Conservation (phyloP, 495 filamentous ascomycete species). For the Friedmanniomyces endolithicus region DNA sequence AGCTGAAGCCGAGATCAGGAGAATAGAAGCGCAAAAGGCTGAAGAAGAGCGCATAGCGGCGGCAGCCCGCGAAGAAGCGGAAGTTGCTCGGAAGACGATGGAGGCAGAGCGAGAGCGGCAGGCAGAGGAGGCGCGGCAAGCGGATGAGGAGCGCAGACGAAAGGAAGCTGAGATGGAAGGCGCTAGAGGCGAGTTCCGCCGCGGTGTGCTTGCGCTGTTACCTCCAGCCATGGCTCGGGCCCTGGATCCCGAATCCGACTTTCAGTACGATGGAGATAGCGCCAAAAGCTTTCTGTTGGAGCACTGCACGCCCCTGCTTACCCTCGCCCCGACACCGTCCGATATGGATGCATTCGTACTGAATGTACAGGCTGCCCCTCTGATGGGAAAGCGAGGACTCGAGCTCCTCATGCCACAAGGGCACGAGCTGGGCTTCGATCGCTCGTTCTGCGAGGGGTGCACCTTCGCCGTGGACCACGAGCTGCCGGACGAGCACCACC, state of each 20-base stretch:
- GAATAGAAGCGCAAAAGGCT: slow-evolving; percentile 7
- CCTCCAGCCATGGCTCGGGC: background rate
- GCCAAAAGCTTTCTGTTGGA: slow-evolving; percentile 1
- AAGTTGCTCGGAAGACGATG: slow-evolving; percentile 5
- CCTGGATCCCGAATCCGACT: slow-evolving; percentile 5
- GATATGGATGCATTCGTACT: slow-evolving; percentile 23
- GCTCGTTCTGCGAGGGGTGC: background rate
- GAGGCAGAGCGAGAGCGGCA: slow-evolving; percentile 9
- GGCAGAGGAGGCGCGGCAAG: slow-evolving; percentile 10
- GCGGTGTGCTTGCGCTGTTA: slow-evolving; percentile 1
- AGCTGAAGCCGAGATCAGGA: slow-evolving; percentile 19
- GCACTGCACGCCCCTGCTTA: slow-evolving; percentile 24
- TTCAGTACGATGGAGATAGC: background rate
- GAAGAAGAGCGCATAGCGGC: slow-evolving; percentile 18
- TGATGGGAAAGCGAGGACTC: slow-evolving; percentile 22
- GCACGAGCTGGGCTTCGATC: background rate
- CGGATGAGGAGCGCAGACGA: slow-evolving; percentile 6
- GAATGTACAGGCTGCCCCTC: slow-evolving; percentile 26
- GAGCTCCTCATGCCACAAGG: slow-evolving; percentile 5
- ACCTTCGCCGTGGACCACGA: background rate
- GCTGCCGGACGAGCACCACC: background rate
- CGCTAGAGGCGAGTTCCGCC: slow-evolving; percentile 5
- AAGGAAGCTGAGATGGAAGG: slow-evolving; percentile 10
- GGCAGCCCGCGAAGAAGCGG: slow-evolving; percentile 9
- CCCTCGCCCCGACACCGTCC: background rate